phyloP scores from a whole-genome alignment of 495 filamentous ascomycete species.

The Beverwykella pulmonaria region DNA sequence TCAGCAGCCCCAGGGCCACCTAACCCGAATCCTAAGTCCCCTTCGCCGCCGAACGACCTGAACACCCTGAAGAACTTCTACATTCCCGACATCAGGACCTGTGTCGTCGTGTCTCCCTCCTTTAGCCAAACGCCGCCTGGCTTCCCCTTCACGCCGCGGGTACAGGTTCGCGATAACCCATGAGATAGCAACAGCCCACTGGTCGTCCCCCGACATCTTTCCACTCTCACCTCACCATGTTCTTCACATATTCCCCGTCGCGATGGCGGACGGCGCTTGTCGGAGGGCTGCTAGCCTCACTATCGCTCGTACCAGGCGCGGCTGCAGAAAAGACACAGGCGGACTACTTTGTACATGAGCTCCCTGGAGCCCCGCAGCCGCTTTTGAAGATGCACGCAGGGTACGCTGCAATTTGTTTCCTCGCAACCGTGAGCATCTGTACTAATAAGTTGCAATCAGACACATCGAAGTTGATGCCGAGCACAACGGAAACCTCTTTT shows the following conservation, averaged over 20 bases:
- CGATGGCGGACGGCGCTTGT: slow-evolving; percentile 37
- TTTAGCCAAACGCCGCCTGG: background rate
- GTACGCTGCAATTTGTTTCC: slow-evolving; percentile 60
- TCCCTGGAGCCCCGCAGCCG: slow-evolving; percentile 84
- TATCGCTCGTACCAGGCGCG: slow-evolving; percentile 32
- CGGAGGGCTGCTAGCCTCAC: slow-evolving; percentile 26
- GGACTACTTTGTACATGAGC: slow-evolving; percentile 83
- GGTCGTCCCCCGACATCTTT: slow-evolving; percentile 12
- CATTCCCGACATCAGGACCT: background rate
- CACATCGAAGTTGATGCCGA: slow-evolving; percentile 87
- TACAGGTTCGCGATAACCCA: slow-evolving; percentile 10
- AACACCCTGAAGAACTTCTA: background rate
- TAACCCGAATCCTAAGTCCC: background rate
- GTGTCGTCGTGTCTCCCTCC: background rate
- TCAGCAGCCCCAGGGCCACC: slow-evolving; percentile 5
- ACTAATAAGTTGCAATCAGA: slow-evolving; percentile 49
- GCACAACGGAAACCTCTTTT: slow-evolving; percentile 91
- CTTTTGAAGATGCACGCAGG: slow-evolving; percentile 96
- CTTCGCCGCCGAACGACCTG: background rate
- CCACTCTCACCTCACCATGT: slow-evolving; percentile 4
- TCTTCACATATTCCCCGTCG: slow-evolving; percentile 22
- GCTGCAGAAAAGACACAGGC: slow-evolving; percentile 63
- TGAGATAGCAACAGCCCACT: slow-evolving; percentile 33
- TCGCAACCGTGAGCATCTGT: background rate
- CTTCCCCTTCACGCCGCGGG: background rate